A percentile compares a stretch with the other conserved stretches of the same genome.
phyloP scores from a whole-genome alignment of 2,329 filamentous ascomycete genomes.

The Aspergillus sp. region DNA sequence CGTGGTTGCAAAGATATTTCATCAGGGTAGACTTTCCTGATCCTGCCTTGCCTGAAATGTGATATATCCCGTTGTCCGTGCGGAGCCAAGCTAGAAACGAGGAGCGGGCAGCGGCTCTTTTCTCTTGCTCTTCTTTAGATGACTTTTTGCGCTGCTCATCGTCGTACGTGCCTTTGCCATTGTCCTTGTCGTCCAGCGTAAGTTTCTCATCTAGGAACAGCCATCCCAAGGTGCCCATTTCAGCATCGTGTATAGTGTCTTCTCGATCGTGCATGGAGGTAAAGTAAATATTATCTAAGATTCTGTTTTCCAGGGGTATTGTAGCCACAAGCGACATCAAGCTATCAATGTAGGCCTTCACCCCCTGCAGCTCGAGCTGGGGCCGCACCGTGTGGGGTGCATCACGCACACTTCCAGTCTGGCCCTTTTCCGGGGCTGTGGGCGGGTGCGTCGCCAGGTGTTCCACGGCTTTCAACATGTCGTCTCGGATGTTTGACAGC shows the following conservation, averaged over 20 bases:
- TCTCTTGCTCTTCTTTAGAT: neutral
- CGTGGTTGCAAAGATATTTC: conserved; percentile 45
- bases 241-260: neutral
- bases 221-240: neutral
- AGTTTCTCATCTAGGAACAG: neutral
- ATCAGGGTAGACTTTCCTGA: conserved; percentile 56
- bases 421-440: neutral
- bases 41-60: conserved; percentile 52
- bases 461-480: neutral
- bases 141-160: neutral
- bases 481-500: neutral
- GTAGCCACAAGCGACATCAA: neutral
- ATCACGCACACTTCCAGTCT: neutral
- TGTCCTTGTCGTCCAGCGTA: neutral
- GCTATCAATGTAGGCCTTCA: neutral
- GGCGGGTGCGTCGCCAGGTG: neutral
- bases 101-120: neutral
- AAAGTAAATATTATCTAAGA: neutral
- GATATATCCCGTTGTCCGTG: conserved; percentile 32
- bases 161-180: too few species aligned
- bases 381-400: neutral
- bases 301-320: neutral
- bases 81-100: conserved; percentile 28
- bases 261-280: neutral
- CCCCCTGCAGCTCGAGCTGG: neutral